Conservation (phyloP, 371 early-diverging fungal genomes). For the Haplosporangium sp. region DNA sequence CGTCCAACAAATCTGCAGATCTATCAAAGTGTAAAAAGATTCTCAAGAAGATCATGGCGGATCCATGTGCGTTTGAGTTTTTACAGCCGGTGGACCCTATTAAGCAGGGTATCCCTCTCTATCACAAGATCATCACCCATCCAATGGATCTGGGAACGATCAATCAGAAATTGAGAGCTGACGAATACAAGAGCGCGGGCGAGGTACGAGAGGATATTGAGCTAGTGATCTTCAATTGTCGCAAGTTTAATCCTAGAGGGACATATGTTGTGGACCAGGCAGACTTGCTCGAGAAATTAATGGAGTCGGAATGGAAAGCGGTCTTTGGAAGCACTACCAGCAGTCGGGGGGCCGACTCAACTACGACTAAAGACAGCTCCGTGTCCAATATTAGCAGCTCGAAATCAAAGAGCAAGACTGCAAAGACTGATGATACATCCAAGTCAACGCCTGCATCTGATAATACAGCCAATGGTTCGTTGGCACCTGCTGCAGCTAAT, state of each 20-base stretch:
- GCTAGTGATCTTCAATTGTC: constrained; percentile 69
- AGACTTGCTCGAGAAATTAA: constrained; percentile 58
- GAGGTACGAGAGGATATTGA: constrained; percentile 79
- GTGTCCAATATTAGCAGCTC: constrained; percentile 1
- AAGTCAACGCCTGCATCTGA: constrained; percentile 4
- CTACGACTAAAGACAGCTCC: neutral
- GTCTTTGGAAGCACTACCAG: constrained; percentile 43
- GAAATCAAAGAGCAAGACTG: constrained; percentile 32
- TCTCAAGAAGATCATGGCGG: constrained; percentile 34
- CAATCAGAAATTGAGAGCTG: constrained; percentile 68
- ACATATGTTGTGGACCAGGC: constrained; percentile 64
- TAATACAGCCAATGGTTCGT: neutral
- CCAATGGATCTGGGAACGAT: constrained; percentile 99
- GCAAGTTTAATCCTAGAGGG: constrained; percentile 63
- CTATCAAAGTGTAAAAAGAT: constrained; percentile 41
- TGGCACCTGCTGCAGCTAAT: neutral
- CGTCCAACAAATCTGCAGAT: constrained; percentile 21
- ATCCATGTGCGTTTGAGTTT: constrained; percentile 44
- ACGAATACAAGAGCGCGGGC: constrained; percentile 55
- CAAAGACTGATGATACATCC: constrained; percentile 13
- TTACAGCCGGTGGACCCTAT: constrained; percentile 73
- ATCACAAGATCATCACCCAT: constrained; percentile 84
- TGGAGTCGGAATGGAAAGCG: constrained; percentile 58
- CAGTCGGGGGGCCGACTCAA: neutral
- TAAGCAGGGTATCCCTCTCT: constrained; percentile 79